Conservation (phyloP, 2,329 filamentous ascomycete species). For the Capronia coronata region DNA sequence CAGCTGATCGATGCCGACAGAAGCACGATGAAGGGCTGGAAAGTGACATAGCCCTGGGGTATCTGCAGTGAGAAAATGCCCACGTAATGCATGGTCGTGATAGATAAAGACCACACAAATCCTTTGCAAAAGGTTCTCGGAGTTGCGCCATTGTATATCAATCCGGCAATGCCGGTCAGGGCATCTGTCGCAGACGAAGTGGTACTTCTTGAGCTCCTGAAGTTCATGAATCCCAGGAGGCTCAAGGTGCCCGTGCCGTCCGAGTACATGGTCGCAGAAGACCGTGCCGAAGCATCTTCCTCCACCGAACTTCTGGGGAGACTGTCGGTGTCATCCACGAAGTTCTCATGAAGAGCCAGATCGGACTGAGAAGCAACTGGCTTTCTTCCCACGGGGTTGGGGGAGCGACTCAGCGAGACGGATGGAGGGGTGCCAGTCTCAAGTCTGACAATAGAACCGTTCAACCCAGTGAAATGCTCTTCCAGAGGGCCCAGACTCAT, state of each 20-base stretch:
- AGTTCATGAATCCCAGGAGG: conserved; percentile 20
- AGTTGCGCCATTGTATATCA: conserved; percentile 29
- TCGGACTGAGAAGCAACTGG: neutral
- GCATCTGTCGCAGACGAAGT: conserved; percentile 11
- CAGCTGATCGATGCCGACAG: conserved; percentile 33
- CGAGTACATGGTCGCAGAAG: conserved; percentile 9
- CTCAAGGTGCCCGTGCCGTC: conserved; percentile 11
- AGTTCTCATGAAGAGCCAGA: conserved; percentile 4
- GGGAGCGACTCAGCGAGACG: neutral
- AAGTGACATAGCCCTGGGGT: conserved; percentile 30
- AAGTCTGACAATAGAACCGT: neutral
- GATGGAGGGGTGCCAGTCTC: neutral
- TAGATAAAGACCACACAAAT: conserved; percentile 33
- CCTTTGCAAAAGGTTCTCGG: conserved; percentile 29
- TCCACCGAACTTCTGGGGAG: conserved; percentile 14
- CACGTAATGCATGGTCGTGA: conserved; percentile 34
- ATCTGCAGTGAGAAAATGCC: conserved; percentile 32
- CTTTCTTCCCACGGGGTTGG: neutral
- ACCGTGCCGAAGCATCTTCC: conserved; percentile 5
- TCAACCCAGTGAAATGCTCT: conserved; percentile 13
- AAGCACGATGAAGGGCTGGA: conserved; percentile 29
- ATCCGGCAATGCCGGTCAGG: conserved; percentile 12
- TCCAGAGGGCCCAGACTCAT: conserved; percentile 17
- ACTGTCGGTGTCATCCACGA: conserved; percentile 15
- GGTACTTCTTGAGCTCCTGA: conserved; percentile 3